Evolutionary conservation across 129 eudicot genomes (phyloP).

Genomic region (Calendula officinalis): DNA sequence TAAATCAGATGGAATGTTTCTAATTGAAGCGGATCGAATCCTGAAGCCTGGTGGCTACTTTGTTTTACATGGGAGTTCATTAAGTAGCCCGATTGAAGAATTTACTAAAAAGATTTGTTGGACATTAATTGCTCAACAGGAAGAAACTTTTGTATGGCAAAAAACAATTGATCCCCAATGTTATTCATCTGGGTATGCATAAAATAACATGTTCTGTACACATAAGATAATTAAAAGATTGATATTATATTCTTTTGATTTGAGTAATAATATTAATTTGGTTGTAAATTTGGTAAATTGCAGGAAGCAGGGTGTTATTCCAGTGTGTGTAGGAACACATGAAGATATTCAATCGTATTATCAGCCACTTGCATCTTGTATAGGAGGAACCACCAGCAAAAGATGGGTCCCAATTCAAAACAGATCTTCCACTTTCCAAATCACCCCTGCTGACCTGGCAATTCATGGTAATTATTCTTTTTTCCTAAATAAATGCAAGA

Average conservation of each 20-base stretch:
- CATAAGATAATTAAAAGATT: neutral
- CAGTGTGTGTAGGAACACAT: slow-evolving; percentile 63
- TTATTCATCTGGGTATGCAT: slow-evolving; percentile 67
- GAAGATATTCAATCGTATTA: slow-evolving; percentile 75
- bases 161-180: slow-evolving; percentile 78
- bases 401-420: slow-evolving; percentile 87
- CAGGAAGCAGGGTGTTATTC: slow-evolving; percentile 57
- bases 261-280: too few species aligned
- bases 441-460: slow-evolving; percentile 53
- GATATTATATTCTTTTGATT: neutral
- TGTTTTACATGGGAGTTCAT: slow-evolving; percentile 65
- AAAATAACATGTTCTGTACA: too few species aligned
- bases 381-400: slow-evolving; percentile 67
- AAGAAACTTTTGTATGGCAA: slow-evolving; percentile 94
- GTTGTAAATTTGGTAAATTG: neutral
- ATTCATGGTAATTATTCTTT: slow-evolving; percentile 57
- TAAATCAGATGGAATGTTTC: slow-evolving; percentile 71
- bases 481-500: neutral
- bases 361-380: slow-evolving; percentile 72
- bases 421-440: slow-evolving; percentile 53
- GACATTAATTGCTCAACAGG: slow-evolving; percentile 81
- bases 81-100: slow-evolving; percentile 60
- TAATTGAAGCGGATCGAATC: slow-evolving; percentile 86
- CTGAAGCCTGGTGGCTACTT: slow-evolving; percentile 96
- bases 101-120: slow-evolving; percentile 72